These are phyloP conservation scores for Tripterygium wilfordii DNA, from an alignment of 177 flowering plant species.

Conservation along the genomic window DNA sequence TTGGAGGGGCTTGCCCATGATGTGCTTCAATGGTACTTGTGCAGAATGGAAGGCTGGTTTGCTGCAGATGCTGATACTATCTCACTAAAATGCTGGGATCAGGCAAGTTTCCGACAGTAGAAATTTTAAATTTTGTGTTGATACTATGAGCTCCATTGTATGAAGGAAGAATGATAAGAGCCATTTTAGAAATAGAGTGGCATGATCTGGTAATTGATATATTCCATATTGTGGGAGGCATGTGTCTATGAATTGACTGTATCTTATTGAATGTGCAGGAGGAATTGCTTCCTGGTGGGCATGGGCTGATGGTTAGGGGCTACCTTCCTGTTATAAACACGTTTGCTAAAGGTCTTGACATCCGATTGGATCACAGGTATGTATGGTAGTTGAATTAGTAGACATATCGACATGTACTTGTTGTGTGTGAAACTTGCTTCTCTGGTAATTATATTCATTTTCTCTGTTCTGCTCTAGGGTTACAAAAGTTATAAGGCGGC, in stretches of 20 bases:
- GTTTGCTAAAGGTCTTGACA: constrained; percentile 88
- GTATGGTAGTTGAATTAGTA: background rate
- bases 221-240: no score
- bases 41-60: constrained; percentile 99
- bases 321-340: constrained; percentile 85
- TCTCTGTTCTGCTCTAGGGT: constrained; percentile 33
- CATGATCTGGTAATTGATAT: background rate
- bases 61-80: constrained; percentile 93
- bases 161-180: no score
- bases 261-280: no score
- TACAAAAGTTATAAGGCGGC: constrained; percentile 39
- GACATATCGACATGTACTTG: background rate
- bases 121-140: background rate
- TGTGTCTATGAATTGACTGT: no score
- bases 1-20: constrained; percentile 79
- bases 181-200: no score
- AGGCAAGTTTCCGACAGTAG: constrained; percentile 32
- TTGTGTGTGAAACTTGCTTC: background rate
- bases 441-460: background rate
- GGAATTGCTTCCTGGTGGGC: constrained; percentile 92
- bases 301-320: constrained; percentile 96
- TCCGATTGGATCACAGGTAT: constrained; percentile 78
- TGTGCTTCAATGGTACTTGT: constrained; percentile 94
- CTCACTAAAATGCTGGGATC: constrained; percentile 83
- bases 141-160: no score